Evolutionary conservation across 1,139 yeast species (phyloP).

Genomic region (Hemisphaericaspora subhashii): DNA sequence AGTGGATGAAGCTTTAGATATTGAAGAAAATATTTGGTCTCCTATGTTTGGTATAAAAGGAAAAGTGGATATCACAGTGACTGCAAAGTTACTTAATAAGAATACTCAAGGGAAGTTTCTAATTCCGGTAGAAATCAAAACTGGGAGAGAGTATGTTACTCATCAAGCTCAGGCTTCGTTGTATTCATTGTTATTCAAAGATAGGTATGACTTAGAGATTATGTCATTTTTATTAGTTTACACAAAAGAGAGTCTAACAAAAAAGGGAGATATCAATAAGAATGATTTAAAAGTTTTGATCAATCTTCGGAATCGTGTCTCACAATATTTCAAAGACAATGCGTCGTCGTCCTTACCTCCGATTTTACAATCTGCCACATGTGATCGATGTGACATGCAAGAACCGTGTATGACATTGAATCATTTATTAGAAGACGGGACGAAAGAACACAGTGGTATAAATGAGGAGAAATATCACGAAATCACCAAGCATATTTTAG

Average conservation of each 20-base stretch:
- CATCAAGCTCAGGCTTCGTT: conserved; percentile 89
- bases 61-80: conserved; percentile 82
- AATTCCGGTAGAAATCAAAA: conserved; percentile 85
- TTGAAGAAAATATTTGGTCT: conserved; percentile 91
- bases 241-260: conserved; percentile 60
- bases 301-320: conserved; percentile 69
- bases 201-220: conserved; percentile 70
- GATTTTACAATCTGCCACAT: conserved; percentile 52
- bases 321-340: conserved; percentile 56
- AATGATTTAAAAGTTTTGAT: conserved; percentile 62
- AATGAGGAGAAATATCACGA: conserved; percentile 42
- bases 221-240: conserved; percentile 71
- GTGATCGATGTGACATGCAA: conserved; percentile 67
- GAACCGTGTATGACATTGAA: conserved; percentile 71
- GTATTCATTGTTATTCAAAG: conserved; percentile 78
- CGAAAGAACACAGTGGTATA: conserved; percentile 49
- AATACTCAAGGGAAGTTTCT: conserved; percentile 40
- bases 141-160: conserved; percentile 66
- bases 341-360: conserved; percentile 59
- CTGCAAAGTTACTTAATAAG: conserved; percentile 45
- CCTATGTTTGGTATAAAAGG: conserved; percentile 93
- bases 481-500: conserved; percentile 52
- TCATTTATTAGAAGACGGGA: conserved; percentile 58
- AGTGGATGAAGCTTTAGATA: conserved; percentile 67
- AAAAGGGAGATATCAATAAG: conserved; percentile 53